Evolutionary conservation across 768 basidiomycete species (phyloP).

Genomic region (Punctularia strigosozonata): DNA sequence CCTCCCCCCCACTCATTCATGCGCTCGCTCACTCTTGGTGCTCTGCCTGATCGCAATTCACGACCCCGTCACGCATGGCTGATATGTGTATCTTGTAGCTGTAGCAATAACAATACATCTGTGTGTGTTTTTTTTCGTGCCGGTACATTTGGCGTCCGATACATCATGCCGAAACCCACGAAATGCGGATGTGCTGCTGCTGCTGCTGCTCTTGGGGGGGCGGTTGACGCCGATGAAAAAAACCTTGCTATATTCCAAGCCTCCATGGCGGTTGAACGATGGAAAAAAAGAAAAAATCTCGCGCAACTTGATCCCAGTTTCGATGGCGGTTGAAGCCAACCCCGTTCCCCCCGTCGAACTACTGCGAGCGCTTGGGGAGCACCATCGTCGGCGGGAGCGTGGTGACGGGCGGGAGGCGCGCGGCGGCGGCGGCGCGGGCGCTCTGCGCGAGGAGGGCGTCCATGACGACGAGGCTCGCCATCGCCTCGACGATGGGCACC

Average conservation of each 20-base stretch:
- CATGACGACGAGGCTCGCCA: conserved; percentile 94
- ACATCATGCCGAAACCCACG: too few relatives aligned
- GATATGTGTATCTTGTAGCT: not conserved
- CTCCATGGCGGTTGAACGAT: too few relatives aligned
- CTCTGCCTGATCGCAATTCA: too few relatives aligned
- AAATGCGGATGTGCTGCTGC: too few relatives aligned
- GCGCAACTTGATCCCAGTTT: not conserved
- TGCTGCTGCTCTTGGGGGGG: too few relatives aligned
- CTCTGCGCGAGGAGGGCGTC: conserved; percentile 89
- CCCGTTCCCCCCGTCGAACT: too few relatives aligned
- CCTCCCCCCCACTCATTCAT: not conserved
- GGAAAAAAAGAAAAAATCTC: not conserved
- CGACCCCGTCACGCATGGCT: not conserved
- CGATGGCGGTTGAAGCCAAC: not conserved
- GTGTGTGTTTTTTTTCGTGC: not conserved
- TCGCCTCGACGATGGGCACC: conserved; percentile 95
- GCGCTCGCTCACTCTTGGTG: not conserved
- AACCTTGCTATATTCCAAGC: too few relatives aligned
- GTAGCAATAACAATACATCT: not conserved
- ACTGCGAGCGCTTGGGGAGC: too few relatives aligned
- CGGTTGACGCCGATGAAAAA: too few relatives aligned
- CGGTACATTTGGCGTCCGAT: too few relatives aligned
- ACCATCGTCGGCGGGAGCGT: conserved; percentile 93
- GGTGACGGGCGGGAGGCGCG: conserved; percentile 71
- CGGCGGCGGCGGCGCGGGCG: conserved; percentile 60